Percentiles rank a stretch among this genome's conserved stretches.
These are phyloP conservation scores for Pseudohalonectria lignicola DNA, from an alignment of 2,329 filamentous ascomycete genomes.

Conservation along the genomic window DNA sequence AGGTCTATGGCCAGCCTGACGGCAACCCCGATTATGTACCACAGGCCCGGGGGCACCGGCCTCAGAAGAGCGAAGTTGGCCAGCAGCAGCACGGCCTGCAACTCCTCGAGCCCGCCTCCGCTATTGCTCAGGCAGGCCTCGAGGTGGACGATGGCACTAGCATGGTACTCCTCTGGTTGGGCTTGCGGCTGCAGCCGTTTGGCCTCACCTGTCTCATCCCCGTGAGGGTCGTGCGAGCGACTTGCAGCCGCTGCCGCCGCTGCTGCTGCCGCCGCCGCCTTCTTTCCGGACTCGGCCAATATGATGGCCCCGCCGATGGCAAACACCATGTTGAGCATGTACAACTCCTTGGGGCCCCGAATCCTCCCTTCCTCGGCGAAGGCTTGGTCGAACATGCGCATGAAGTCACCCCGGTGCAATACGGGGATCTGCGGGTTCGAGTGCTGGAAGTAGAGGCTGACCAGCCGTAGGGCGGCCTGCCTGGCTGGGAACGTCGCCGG, in stretches of 20 bases:
- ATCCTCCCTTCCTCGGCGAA: slow-evolving; percentile 59
- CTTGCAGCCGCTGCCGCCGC: slow-evolving; percentile 9
- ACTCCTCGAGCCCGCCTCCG: slow-evolving; percentile 81
- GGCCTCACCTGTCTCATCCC: slow-evolving; percentile 7
- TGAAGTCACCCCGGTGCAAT: slow-evolving; percentile 79
- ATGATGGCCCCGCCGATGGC: slow-evolving; percentile 93
- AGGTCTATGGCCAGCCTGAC: slow-evolving; percentile 84
- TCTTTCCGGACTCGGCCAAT: slow-evolving; percentile 56
- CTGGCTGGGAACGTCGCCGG: slow-evolving; percentile 75
- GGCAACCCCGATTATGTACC: slow-evolving; percentile 95
- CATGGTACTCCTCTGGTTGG: slow-evolving; percentile 92
- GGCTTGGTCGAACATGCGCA: slow-evolving; percentile 73
- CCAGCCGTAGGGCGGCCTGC: slow-evolving; percentile 60
- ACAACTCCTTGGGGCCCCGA: slow-evolving; percentile 71
- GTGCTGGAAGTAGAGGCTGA: slow-evolving; percentile 86
- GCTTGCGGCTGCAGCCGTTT: too few species aligned
- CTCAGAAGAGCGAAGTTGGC: slow-evolving; percentile 85
- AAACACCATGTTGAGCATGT: slow-evolving; percentile 93
- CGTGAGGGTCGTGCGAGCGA: neutral
- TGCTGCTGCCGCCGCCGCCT: slow-evolving; percentile 20
- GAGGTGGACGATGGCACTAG: slow-evolving; percentile 83
- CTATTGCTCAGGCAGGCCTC: slow-evolving; percentile 78
- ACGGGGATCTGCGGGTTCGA: slow-evolving; percentile 95
- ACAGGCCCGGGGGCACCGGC: slow-evolving; percentile 84
- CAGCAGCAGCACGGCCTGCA: slow-evolving; percentile 84